Percentiles rank a stretch among this genome's conserved stretches.
Evolutionary conservation across 768 basidiomycete species (phyloP).

Genomic region (Psilocybe sp.): DNA sequence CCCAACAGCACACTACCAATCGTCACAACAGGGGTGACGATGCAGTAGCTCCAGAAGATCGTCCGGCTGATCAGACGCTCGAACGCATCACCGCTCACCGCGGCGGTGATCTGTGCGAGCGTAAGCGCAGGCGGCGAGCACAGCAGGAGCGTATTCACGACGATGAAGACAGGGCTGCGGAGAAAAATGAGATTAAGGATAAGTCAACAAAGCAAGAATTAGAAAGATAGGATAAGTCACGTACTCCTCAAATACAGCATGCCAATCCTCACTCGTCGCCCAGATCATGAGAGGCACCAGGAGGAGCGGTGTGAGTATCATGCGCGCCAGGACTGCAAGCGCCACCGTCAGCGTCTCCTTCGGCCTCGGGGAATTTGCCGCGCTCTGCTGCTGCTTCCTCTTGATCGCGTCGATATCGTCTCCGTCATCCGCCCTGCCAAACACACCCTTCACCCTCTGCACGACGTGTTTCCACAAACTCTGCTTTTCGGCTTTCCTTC

Average conservation of each 20-base stretch:
- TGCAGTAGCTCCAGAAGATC: constrained; percentile 90
- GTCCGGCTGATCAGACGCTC: constrained; percentile 89
- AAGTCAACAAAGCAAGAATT: background rate
- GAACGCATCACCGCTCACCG: constrained; percentile 82
- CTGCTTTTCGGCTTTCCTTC: constrained; percentile 1
- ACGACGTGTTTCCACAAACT: background rate
- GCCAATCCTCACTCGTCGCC: constrained; percentile 55
- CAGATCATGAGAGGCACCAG: constrained; percentile 75
- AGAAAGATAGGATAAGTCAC: constrained; percentile 25
- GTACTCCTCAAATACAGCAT: constrained; percentile 72
- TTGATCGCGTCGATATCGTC: background rate
- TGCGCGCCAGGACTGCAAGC: constrained; percentile 80
- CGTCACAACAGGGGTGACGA: constrained; percentile 84
- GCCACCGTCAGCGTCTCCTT: constrained; percentile 84
- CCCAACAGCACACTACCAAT: constrained; percentile 76
- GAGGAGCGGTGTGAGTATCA: constrained; percentile 81
- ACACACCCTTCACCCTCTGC: background rate
- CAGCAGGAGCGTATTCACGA: constrained; percentile 80
- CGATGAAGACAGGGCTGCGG: constrained; percentile 79
- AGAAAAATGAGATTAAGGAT: background rate
- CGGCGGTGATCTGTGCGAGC: constrained; percentile 74
- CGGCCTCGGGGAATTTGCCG: constrained; percentile 19
- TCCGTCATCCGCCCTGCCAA: background rate
- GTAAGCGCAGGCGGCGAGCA: constrained; percentile 73
- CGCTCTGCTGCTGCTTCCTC: background rate